Percentiles rank a stretch among this genome's conserved stretches.
Evolutionary conservation across 2,329 filamentous ascomycete genomes (phyloP).

Genomic region (Fusarium oligoseptatum): DNA sequence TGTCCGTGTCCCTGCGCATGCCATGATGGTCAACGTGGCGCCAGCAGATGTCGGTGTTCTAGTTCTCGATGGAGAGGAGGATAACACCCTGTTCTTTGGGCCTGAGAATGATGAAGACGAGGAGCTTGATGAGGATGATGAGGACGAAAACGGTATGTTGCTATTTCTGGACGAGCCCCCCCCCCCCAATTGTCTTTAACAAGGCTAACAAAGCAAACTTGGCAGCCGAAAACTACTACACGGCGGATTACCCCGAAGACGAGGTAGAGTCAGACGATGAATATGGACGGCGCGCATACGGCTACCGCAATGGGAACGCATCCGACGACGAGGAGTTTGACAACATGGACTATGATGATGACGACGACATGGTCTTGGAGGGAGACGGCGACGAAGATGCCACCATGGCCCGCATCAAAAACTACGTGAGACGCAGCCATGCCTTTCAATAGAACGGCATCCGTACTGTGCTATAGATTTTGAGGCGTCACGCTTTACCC

Average conservation of each 20-base stretch:
- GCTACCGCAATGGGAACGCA: constrained; percentile 65
- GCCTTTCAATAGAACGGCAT: constrained; percentile 42
- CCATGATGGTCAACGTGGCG: constrained; percentile 60
- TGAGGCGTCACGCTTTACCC: constrained; percentile 29
- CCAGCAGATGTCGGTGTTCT: constrained; percentile 68
- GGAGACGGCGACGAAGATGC: constrained; percentile 52
- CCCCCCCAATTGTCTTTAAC: constrained; percentile 8
- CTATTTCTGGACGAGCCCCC: neutral
- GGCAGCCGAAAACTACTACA: constrained; percentile 81
- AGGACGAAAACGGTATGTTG: constrained; percentile 73
- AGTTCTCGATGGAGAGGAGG: constrained; percentile 70
- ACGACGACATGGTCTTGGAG: constrained; percentile 56
- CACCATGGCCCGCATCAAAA: constrained; percentile 55
- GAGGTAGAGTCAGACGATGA: constrained; percentile 77
- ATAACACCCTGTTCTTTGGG: constrained; percentile 71
- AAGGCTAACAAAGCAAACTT: constrained; percentile 31
- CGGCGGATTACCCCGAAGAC: constrained; percentile 84
- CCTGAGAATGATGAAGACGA: constrained; percentile 73
- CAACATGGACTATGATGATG: constrained; percentile 54
- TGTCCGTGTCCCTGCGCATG: constrained; percentile 69
- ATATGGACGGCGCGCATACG: constrained; percentile 66
- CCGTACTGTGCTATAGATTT: constrained; percentile 23
- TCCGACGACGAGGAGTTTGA: constrained; percentile 69
- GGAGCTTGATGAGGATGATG: constrained; percentile 69
- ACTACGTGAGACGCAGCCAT: constrained; percentile 53